Conservation (phyloP, 768 basidiomycete genomes). For the Boletus tylopilopsis region DNA sequence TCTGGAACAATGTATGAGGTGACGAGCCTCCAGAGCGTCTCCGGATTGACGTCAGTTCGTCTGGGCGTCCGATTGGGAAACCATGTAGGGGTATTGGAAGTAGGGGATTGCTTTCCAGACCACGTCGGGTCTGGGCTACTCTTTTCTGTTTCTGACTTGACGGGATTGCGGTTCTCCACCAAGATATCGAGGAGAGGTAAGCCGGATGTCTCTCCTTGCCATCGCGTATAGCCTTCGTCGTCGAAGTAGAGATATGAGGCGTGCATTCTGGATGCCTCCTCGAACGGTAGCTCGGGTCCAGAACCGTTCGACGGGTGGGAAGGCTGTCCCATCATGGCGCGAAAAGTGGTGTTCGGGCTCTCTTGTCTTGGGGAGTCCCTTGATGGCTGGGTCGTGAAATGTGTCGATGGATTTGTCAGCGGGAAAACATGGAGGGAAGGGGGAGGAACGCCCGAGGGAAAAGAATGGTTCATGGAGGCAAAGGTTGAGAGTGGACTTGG, state of each 20-base stretch:
- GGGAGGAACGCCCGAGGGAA: slow-evolving; percentile 64
- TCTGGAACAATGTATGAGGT: slow-evolving; percentile 85
- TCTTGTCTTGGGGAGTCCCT: slow-evolving; percentile 43
- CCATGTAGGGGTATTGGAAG: slow-evolving; percentile 50
- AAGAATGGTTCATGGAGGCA: slow-evolving; percentile 38
- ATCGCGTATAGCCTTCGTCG: slow-evolving; percentile 82
- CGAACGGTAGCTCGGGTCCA: slow-evolving; percentile 44
- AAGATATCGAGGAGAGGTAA: slow-evolving; percentile 84
- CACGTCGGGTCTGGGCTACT: slow-evolving; percentile 25
- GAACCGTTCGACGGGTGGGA: slow-evolving; percentile 23
- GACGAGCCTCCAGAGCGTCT: slow-evolving; percentile 82
- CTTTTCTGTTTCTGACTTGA: slow-evolving; percentile 34
- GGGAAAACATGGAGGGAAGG: slow-evolving; percentile 76
- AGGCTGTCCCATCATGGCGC: slow-evolving; percentile 37
- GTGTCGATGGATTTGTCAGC: slow-evolving; percentile 75
- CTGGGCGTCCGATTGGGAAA: slow-evolving; percentile 80
- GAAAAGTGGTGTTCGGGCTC: slow-evolving; percentile 42
- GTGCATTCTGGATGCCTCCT: slow-evolving; percentile 60
- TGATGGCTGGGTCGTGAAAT: slow-evolving; percentile 53
- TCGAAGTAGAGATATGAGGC: slow-evolving; percentile 85
- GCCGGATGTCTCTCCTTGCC: slow-evolving; percentile 93
- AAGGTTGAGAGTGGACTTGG: slow-evolving; percentile 36
- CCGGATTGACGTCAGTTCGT: slow-evolving; percentile 79
- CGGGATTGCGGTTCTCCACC: slow-evolving; percentile 60
- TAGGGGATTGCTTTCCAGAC: slow-evolving; percentile 30